Evolutionary conservation across 306 rosid species (phyloP), one percentile per base, ranked within the genome.

Genomic region (Hylodesmum podocarpum): DNA sequence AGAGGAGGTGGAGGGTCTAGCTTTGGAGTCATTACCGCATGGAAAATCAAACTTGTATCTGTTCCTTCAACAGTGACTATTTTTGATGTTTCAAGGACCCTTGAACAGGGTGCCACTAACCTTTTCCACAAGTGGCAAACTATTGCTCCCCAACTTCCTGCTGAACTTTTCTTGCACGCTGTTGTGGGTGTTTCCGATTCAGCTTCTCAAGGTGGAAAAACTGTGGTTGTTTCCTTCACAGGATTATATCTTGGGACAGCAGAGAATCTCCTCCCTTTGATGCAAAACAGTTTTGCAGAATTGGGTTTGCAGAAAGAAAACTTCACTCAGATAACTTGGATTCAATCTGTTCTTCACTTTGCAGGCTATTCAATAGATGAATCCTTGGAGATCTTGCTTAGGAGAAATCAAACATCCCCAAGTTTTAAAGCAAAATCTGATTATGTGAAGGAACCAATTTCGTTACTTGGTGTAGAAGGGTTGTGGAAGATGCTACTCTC

Each of bases 1-100:
- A 78, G 84, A 55, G 94, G 97, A 4, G 94, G 94, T 24, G 91
- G 92, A 0, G 91, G 87, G 16, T 86, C 85, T 2, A 86, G 88
- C 58, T 91, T 89, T 39, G 92, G 97, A 9, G 91, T 91, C 5
- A 66, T 89, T 3, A 18, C 86, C 1, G 66, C 92, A 1, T 91
- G 86, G 84, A 87, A 79, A 22, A 21, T 91, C 1, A 66, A 64
- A 46, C 39, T 89, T 49, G 91, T 91, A 37, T 68, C 81, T 0
- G 88, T 89, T 27, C 94, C 97, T 9, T 70, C 81, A 33, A 86
- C 21, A 1, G 91, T 91, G 6, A 84, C 91, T 0, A 73, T 82
- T 4, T 91, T 91, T 58, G 54, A 66, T 3, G 78, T 86, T 6
- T 54, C 76, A 8, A 79, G 67, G 24, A 65, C 78, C 5, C 18